Evolutionary conservation across 2,329 filamentous ascomycete species (phyloP).

Genomic region (Sarocladiaceae sp.): DNA sequence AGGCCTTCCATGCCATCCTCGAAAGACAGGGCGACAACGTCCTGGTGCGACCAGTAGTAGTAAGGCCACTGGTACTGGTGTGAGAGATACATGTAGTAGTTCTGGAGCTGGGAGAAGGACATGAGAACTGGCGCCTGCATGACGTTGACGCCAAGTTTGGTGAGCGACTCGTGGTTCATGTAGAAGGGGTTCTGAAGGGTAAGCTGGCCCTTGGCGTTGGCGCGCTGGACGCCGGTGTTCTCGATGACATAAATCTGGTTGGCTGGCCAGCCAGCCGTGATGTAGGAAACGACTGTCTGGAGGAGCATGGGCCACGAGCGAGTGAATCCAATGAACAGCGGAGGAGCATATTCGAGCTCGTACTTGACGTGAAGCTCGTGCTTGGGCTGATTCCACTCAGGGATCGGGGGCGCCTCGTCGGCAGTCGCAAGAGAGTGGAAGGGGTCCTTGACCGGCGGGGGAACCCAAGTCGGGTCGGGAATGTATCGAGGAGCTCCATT

Average conservation of each 20-base stretch:
- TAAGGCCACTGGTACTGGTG: slow-evolving; percentile 38
- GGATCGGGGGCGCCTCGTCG: slow-evolving; percentile 33
- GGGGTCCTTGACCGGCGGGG: slow-evolving; percentile 35
- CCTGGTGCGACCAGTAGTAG: slow-evolving; percentile 57
- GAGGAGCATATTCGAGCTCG: slow-evolving; percentile 35
- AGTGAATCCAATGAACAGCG: slow-evolving; percentile 57
- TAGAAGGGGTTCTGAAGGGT: slow-evolving; percentile 53
- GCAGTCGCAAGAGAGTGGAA: slow-evolving; percentile 35
- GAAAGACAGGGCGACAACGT: slow-evolving; percentile 39
- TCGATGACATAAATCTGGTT: slow-evolving; percentile 54
- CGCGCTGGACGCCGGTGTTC: slow-evolving; percentile 53
- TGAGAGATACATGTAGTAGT: slow-evolving; percentile 45
- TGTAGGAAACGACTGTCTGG: slow-evolving; percentile 36
- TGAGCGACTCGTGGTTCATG: slow-evolving; percentile 46
- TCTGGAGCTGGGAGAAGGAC: slow-evolving; percentile 52
- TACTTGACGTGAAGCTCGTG: slow-evolving; percentile 33
- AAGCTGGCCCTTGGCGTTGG: slow-evolving; percentile 44
- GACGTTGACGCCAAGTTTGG: slow-evolving; percentile 47
- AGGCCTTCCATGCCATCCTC: slow-evolving; percentile 33
- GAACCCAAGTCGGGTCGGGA: slow-evolving; percentile 26
- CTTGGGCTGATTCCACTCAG: slow-evolving; percentile 38
- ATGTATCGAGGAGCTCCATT: slow-evolving; percentile 25
- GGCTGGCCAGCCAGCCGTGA: slow-evolving; percentile 55
- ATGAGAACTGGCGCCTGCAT: slow-evolving; percentile 47
- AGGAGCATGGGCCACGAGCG: slow-evolving; percentile 20